These are phyloP conservation scores for Cryptococcus sp. DNA, from an alignment of 1,284 basidiomycete genomes.

Conservation along the genomic window DNA sequence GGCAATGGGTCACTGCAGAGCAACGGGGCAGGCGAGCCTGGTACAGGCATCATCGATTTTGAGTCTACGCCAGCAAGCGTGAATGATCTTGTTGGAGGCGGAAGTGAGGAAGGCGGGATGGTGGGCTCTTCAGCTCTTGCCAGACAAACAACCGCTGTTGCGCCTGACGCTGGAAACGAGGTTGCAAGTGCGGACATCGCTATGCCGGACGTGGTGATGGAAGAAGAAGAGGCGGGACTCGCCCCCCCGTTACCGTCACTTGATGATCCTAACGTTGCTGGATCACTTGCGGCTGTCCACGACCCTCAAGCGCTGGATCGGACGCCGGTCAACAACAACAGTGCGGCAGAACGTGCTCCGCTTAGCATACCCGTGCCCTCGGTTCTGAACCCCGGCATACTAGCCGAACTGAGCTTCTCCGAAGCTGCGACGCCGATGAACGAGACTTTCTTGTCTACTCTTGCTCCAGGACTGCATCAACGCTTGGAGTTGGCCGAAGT, in stretches of 20 bases:
- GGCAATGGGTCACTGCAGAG: constrained; percentile 3
- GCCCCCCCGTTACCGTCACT: neutral
- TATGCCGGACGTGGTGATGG: constrained; percentile 14
- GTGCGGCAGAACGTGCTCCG: neutral
- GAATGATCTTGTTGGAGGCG: constrained; percentile 25
- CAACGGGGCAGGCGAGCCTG: constrained; percentile 18
- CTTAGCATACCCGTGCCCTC: constrained; percentile 2
- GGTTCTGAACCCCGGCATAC: constrained; percentile 2
- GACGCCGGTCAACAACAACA: neutral
- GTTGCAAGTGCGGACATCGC: constrained; percentile 10
- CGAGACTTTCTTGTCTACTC: constrained; percentile 55
- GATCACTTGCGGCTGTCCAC: neutral
- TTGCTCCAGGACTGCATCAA: constrained; percentile 41
- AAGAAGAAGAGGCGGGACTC: constrained; percentile 9
- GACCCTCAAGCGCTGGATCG: neutral
- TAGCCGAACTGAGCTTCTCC: constrained; percentile 13
- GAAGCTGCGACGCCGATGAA: constrained; percentile 56
- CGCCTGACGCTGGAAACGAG: neutral
- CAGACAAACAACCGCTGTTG: constrained; percentile 28
- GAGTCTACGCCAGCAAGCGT: constrained; percentile 22
- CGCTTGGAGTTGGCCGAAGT: constrained; percentile 27
- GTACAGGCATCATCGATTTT: constrained; percentile 18
- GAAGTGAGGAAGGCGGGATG: constrained; percentile 21
- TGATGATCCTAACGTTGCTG: neutral
- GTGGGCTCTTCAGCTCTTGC: constrained; percentile 11